A percentile compares a stretch with the other conserved stretches of the same genome.
These are phyloP conservation scores for Lasiosphaeria hispida DNA, from an alignment of 495 filamentous ascomycete species.

Conservation along the genomic window DNA sequence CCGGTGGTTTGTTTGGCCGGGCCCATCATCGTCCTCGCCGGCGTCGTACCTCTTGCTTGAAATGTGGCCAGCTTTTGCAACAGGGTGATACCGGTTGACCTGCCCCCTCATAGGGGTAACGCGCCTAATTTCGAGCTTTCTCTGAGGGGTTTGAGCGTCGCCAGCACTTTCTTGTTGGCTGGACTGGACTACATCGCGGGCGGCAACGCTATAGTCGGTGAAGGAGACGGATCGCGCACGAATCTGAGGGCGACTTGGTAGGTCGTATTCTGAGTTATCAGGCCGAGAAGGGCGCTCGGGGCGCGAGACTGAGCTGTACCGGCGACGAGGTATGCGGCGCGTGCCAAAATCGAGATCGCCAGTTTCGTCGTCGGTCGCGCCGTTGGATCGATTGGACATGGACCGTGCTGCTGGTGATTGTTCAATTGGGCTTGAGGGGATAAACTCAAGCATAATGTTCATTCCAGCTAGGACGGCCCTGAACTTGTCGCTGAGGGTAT, in stretches of 20 bases:
- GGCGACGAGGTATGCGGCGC: not conserved
- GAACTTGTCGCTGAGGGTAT: conserved; percentile 35
- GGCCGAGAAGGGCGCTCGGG: not conserved
- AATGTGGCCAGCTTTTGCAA: not conserved
- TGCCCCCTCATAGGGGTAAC: no score
- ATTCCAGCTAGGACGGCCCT: conserved; percentile 32
- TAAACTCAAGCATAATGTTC: conserved; percentile 30
- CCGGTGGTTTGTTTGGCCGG: not conserved
- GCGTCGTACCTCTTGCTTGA: not conserved
- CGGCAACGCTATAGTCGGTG: conserved; percentile 3
- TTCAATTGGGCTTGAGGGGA: conserved; percentile 23
- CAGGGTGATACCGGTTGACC: no score
- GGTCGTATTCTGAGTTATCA: conserved; percentile 5
- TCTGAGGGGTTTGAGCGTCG: not conserved
- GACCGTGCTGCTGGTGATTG: conserved; percentile 14
- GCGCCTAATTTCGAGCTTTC: not conserved
- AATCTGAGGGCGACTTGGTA: conserved; percentile 9
- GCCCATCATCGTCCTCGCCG: not conserved
- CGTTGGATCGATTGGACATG: conserved; percentile 6
- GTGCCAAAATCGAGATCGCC: conserved; percentile 4
- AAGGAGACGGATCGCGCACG: conserved; percentile 16
- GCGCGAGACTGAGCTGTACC: conserved; percentile 19
- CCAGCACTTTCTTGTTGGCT: no score
- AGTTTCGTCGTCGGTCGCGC: conserved; percentile 16
- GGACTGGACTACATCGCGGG: not conserved